phyloP scores from a whole-genome alignment of 164 flowering plant species.

The Magnolia changhungtana region DNA sequence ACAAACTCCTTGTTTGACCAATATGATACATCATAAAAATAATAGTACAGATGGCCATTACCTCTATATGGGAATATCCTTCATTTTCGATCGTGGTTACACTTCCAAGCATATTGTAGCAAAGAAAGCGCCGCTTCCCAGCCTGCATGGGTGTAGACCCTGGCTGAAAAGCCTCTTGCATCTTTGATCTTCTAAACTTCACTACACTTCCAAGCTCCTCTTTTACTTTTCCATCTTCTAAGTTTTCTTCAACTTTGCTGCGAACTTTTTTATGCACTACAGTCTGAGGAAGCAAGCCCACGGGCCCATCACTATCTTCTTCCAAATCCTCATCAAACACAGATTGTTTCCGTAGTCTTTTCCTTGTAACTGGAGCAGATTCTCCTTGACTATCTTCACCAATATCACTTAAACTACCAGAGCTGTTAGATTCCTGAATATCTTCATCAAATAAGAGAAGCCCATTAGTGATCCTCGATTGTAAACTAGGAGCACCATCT shows the following conservation, averaged over 20 bases:
- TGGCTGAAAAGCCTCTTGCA: conserved; percentile 94
- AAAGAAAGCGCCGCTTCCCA: conserved; percentile 77
- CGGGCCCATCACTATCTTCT: conserved; percentile 41
- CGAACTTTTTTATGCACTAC: conserved; percentile 45
- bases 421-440: conserved; percentile 47
- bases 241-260: conserved; percentile 31
- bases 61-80: conserved; percentile 92
- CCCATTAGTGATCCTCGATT: conserved; percentile 55
- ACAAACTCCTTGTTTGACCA: background rate
- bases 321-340: conserved; percentile 38
- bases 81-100: conserved; percentile 80
- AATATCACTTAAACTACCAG: conserved; percentile 67
- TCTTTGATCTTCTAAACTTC: conserved; percentile 31
- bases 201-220: conserved; percentile 26
- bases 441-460: conserved; percentile 71
- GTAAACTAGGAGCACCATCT: conserved; percentile 59
- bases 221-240: conserved; percentile 25
- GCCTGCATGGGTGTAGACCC: conserved; percentile 75
- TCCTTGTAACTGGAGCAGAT: conserved; percentile 55
- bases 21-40: background rate
- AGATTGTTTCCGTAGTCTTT: conserved; percentile 58
- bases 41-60: conserved; percentile 13
- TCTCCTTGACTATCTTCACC: conserved; percentile 69
- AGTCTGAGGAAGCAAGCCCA: conserved; percentile 33
- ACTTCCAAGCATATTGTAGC: conserved; percentile 94